Percentiles rank a stretch among this genome's conserved stretches.
Evolutionary conservation across 345 rosid genomes (phyloP).

Genomic region (Eucalyptus grandis): DNA sequence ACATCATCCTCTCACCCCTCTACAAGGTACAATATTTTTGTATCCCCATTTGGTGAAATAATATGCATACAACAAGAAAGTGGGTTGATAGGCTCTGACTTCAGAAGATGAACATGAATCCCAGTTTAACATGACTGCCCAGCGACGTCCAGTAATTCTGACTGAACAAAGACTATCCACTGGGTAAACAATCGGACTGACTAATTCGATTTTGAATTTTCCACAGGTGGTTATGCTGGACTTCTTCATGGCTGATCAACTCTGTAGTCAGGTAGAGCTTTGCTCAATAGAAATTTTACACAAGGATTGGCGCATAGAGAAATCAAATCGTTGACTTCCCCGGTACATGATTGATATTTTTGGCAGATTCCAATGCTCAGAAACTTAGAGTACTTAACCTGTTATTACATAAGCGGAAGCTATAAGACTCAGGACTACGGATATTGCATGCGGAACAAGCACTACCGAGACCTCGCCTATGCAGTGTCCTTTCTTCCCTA

Average conservation of each 20-base stretch:
- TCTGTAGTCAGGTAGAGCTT: conserved; percentile 75
- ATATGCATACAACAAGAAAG: not conserved
- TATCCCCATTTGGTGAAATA: not conserved
- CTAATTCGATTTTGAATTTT: not conserved
- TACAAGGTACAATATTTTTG: conserved; percentile 30
- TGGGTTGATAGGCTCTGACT: not conserved
- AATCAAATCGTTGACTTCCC: not conserved
- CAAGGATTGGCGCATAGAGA: not conserved
- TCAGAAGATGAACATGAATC: not conserved
- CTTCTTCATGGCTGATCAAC: conserved; percentile 99
- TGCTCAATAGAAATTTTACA: not conserved
- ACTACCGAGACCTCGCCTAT: conserved; percentile 78
- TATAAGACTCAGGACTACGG: conserved; percentile 78
- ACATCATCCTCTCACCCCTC: conserved; percentile 75
- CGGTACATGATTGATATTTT: not conserved
- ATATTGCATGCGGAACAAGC: conserved; percentile 62
- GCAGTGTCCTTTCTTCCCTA: conserved; percentile 95
- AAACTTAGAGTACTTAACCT: conserved; percentile 71
- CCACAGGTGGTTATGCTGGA: conserved; percentile 75
- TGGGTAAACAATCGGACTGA: not conserved
- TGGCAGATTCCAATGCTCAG: conserved; percentile 76
- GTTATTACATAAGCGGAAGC: conserved; percentile 90
- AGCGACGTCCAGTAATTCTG: not conserved
- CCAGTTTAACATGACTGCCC: not conserved
- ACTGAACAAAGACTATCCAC: not conserved